These are phyloP conservation scores for Globisporangium solare DNA, from an alignment of 352 stramenopile genomes.

Conservation along the genomic window DNA sequence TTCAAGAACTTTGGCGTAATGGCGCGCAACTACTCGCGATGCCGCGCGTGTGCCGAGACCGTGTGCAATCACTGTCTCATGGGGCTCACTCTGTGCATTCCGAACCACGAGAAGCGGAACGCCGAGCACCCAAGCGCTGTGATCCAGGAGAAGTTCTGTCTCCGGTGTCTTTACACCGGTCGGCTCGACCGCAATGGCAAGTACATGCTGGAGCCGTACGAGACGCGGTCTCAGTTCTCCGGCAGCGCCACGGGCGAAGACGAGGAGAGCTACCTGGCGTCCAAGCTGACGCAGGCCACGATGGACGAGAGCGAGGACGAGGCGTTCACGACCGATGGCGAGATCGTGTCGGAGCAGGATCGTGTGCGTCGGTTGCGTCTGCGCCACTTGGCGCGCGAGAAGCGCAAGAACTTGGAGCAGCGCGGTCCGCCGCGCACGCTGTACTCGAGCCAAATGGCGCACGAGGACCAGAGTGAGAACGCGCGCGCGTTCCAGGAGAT, in stretches of 20 bases:
- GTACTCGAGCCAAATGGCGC: constrained; percentile 21
- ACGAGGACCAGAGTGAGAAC: constrained; percentile 12
- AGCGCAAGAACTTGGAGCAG: constrained; percentile 21
- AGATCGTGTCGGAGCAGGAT: constrained; percentile 14
- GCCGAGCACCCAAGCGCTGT: constrained; percentile 59
- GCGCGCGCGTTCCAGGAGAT: constrained; percentile 33
- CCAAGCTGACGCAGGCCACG: constrained; percentile 12
- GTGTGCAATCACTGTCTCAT: constrained; percentile 51
- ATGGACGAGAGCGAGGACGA: constrained; percentile 18
- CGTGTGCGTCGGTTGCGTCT: constrained; percentile 29
- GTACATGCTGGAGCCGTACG: constrained; percentile 25
- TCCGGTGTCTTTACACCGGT: constrained; percentile 54
- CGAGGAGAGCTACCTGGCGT: constrained; percentile 12
- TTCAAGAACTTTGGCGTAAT: constrained; percentile 35
- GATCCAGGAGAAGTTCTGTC: constrained; percentile 58
- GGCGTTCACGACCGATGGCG: constrained; percentile 8
- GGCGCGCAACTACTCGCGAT: constrained; percentile 39
- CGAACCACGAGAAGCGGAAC: constrained; percentile 45
- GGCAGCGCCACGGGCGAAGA: constrained; percentile 15
- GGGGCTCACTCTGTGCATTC: constrained; percentile 53
- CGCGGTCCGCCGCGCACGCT: constrained; percentile 8
- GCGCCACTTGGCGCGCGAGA: constrained; percentile 33
- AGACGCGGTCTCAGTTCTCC: constrained; percentile 24
- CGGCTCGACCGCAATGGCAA: constrained; percentile 45
- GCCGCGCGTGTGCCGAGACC: constrained; percentile 44